Base-by-base conservation (phyloP, 2,329 filamentous ascomycete species). In the Fusarium sp. region DNA sequence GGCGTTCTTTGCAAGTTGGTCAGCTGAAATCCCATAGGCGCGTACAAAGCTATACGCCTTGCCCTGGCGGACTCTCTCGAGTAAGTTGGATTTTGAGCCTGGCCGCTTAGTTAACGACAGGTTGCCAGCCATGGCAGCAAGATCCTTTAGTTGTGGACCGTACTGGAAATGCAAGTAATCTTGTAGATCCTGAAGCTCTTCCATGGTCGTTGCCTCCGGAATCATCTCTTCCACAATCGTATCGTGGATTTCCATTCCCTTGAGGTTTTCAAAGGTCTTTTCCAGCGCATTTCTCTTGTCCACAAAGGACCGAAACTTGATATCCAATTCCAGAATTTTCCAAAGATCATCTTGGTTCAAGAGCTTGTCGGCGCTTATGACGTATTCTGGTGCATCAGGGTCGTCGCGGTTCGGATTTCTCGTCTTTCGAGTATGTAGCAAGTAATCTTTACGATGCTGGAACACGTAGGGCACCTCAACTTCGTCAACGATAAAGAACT, bases 401-500 rank as follows among this genome's bases (percentile, higher is more conserved):
- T 95, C 90, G 58, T 90, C 85, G 17, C 86, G 84, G 27, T 84
- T 79, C 75, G 89, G 77, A 82, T 89, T 85, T 55, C 84, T 81
- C 8, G 87, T 85, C 75, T 92, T 94, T 69, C 90, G 90, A 23
- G 92, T 92, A 75, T 98, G 93, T 57, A 99, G 96, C 43, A 99
- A 86, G 76, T 98, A 99, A 78, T 99, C 96, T 79, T 97, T 97
- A 64, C 96, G 93, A 76, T 99, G 96, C 78, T 97, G 95, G 79
- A 97, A 97, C 71, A 99, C 96, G 78, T 97, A 99, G 0, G 96
- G 95, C 2, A 97, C 94, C 78, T 99, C 96, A 72, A 95, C 93
- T 71, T 97, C 93, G 68, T 98, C 94, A 6, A 95, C 89, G 50
- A 97, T 93, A 79, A 99, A 93, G 76, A 98, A 97, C 74, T 97